Evolutionary conservation across 202 grass and related monocot species (phyloP).

Genomic region (Zizania palustris): DNA sequence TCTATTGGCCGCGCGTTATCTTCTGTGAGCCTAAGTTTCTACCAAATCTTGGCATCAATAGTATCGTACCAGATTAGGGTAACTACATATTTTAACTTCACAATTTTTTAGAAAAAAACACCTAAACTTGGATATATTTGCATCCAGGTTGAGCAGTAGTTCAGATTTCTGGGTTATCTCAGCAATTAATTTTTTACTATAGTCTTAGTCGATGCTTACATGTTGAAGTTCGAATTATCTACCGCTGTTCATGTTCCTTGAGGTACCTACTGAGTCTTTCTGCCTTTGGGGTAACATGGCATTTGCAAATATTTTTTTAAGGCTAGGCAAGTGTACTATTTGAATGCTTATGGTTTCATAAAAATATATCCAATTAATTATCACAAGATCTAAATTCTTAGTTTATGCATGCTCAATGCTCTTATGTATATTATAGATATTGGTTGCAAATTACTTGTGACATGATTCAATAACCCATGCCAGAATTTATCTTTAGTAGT

Average conservation of each 20-base stretch:
- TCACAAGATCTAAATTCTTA: not conserved
- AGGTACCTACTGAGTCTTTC: not conserved
- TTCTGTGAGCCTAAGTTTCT: too few relatives aligned
- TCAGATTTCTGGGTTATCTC: constrained; percentile 10
- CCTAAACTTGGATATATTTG: not conserved
- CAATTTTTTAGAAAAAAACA: not conserved
- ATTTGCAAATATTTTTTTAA: constrained; percentile 12
- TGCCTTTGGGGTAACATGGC: constrained; percentile 6
- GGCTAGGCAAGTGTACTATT: not conserved
- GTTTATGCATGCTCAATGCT: not conserved
- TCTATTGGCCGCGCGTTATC: too few relatives aligned
- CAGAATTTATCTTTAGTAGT: not conserved
- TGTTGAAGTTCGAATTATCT: not conserved
- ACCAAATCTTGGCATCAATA: too few relatives aligned
- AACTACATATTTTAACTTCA: constrained; percentile 11
- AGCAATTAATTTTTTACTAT: not conserved
- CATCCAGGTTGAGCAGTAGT: constrained; percentile 15
- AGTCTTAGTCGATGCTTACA: constrained; percentile 13
- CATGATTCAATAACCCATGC: not conserved
- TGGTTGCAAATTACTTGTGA: constrained; percentile 2
- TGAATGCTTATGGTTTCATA: constrained; percentile 1
- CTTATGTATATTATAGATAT: not conserved
- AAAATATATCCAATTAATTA: constrained; percentile 9
- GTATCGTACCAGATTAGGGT: not conserved
- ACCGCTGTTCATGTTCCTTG: not conserved